Percentiles rank a stretch among this genome's conserved stretches.
Conservation (phyloP, 495 filamentous ascomycete species). For the Annulohypoxylon maeteangense region DNA sequence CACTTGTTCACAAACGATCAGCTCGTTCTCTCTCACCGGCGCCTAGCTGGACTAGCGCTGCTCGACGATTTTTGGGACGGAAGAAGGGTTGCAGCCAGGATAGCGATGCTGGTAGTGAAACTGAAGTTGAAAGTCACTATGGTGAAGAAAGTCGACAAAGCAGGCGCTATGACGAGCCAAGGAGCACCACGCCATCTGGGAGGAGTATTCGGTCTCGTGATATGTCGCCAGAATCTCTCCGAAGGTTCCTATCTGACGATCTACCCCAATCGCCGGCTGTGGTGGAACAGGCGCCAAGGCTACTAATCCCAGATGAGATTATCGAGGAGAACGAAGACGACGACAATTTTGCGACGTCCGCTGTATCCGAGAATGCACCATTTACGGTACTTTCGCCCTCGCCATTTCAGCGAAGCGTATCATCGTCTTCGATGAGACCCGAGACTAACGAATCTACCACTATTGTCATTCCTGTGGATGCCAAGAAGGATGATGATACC, state of each 20-base stretch:
- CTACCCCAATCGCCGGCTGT: conserved; percentile 42
- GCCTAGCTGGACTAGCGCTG: conserved; percentile 55
- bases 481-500: not conserved
- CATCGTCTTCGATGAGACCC: conserved; percentile 39
- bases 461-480: conserved; percentile 14
- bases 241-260: conserved; percentile 57
- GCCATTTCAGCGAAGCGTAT: conserved; percentile 53
- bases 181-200: conserved; percentile 49
- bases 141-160: conserved; percentile 31
- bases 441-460: conserved; percentile 26
- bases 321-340: conserved; percentile 65
- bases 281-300: conserved; percentile 30
- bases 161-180: conserved; percentile 39
- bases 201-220: conserved; percentile 55
- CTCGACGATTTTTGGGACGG: conserved; percentile 55
- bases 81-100: conserved; percentile 38
- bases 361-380: conserved; percentile 54
- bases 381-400: conserved; percentile 62
- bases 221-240: conserved; percentile 60
- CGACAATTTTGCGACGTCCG: conserved; percentile 64
- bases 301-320: conserved; percentile 62
- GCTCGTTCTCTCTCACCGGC: conserved; percentile 61
- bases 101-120: conserved; percentile 36
- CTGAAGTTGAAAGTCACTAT: conserved; percentile 35
- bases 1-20: conserved; percentile 59